Conservation (phyloP, 805 yeast species). For the Tetrapisispora iriomotensis region DNA sequence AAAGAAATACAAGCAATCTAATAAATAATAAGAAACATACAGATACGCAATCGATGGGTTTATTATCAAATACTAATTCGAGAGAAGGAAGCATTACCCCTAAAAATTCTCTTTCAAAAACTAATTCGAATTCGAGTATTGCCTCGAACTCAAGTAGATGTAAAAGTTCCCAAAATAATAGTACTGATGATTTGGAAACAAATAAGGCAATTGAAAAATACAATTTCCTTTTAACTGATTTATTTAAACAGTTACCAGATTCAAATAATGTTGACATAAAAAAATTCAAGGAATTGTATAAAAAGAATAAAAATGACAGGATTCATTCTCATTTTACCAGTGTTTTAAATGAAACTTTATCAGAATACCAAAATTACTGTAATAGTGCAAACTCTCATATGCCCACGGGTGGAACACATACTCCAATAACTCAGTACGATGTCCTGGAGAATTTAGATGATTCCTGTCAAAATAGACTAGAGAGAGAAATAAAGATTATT, state of each 20-base stretch:
- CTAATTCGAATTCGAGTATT: not conserved
- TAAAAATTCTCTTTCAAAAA: not conserved
- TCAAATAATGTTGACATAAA: conserved; percentile 10
- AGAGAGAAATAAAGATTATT: conserved; percentile 49
- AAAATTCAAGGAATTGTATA: not conserved
- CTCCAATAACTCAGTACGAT: conserved; percentile 3
- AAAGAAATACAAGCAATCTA: conserved; percentile 7
- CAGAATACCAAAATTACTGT: not conserved
- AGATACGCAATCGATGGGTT: not conserved
- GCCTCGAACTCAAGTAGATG: not conserved
- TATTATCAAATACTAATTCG: not conserved
- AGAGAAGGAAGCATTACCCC: not conserved
- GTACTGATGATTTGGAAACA: not conserved
- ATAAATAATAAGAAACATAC: not conserved
- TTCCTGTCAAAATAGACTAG: conserved; percentile 15
- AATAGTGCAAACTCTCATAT: not conserved
- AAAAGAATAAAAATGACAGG: not conserved
- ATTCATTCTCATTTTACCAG: not conserved
- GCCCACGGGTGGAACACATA: not conserved
- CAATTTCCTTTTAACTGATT: conserved; percentile 10
- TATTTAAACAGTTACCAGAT: conserved; percentile 16
- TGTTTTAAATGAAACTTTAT: not conserved
- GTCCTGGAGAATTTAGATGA: conserved; percentile 16
- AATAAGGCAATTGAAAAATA: conserved; percentile 4
- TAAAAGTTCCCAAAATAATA: no score